These are phyloP conservation scores for Asterophora parasitica DNA, from an alignment of 768 basidiomycete species.

Conservation along the genomic window DNA sequence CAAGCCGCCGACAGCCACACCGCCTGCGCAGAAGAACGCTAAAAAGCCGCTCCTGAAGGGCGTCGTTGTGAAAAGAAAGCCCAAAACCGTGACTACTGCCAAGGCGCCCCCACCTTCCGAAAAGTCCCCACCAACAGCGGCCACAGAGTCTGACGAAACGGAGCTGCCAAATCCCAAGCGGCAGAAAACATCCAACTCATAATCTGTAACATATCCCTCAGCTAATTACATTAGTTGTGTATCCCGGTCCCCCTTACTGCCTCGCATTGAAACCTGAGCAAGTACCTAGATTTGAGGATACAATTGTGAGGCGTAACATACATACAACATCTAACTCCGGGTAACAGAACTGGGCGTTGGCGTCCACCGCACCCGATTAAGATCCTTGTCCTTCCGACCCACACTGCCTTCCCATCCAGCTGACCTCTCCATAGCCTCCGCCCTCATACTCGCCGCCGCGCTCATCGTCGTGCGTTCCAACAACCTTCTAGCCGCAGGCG, in stretches of 20 bases:
- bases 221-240: no score
- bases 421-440: constrained; percentile 59
- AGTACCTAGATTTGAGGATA: no score
- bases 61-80: constrained; percentile 74
- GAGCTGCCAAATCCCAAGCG: constrained; percentile 47
- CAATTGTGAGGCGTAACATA: background rate
- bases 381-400: constrained; percentile 52
- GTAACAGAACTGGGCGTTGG: constrained; percentile 52
- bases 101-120: constrained; percentile 9
- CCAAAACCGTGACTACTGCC: constrained; percentile 33
- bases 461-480: constrained; percentile 70
- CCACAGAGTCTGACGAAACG: constrained; percentile 8
- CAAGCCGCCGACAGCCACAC: constrained; percentile 21
- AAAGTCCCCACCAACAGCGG: constrained; percentile 9
- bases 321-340: constrained; percentile 8
- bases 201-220: background rate
- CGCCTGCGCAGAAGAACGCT: constrained; percentile 51
- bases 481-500: constrained; percentile 79
- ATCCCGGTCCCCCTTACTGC: background rate
- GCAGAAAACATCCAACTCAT: constrained; percentile 43
- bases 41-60: constrained; percentile 74
- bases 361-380: constrained; percentile 72
- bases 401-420: constrained; percentile 50
- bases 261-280: background rate
- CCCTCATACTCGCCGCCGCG: constrained; percentile 55